A percentile compares a stretch with the other conserved stretches of the same genome.
Conservation (phyloP, 495 filamentous ascomycete species). For the Arthonia radiata region DNA sequence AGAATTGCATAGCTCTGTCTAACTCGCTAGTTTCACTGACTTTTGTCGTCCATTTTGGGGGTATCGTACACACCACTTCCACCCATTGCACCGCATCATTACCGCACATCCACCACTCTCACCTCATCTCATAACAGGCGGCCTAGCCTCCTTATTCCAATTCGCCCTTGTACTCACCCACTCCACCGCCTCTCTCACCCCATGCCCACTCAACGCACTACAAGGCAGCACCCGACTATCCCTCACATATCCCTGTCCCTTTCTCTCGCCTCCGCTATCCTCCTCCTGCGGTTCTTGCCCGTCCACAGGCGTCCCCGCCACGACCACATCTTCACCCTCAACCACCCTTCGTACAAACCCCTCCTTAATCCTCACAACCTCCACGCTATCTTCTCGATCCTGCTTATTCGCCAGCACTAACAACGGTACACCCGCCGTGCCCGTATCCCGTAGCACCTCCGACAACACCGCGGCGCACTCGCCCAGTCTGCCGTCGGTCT, state of each 20-base stretch:
- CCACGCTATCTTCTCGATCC: slow-evolving; percentile 88
- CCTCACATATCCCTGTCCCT: slow-evolving; percentile 49
- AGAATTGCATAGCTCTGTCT: too few relatives aligned
- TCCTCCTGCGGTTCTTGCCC: too few relatives aligned
- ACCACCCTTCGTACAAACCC: slow-evolving; percentile 82
- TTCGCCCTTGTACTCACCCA: slow-evolving; percentile 77
- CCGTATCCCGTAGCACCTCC: slow-evolving; percentile 56
- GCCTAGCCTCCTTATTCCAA: slow-evolving; percentile 86
- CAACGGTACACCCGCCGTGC: slow-evolving; percentile 74
- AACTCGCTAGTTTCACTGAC: too few relatives aligned
- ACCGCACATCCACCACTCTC: too few relatives aligned
- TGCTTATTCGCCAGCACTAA: slow-evolving; percentile 93
- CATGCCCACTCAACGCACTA: slow-evolving; percentile 71
- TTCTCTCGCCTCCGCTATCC: too few relatives aligned
- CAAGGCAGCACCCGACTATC: slow-evolving; percentile 83
- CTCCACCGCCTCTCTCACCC: slow-evolving; percentile 83
- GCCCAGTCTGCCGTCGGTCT: slow-evolving; percentile 41
- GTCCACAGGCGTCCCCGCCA: too few relatives aligned
- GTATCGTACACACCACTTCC: too few relatives aligned
- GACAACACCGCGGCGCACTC: slow-evolving; percentile 68
- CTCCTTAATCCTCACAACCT: slow-evolving; percentile 92
- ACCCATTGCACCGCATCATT: too few relatives aligned
- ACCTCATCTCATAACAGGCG: slow-evolving; percentile 89
- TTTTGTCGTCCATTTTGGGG: too few relatives aligned
- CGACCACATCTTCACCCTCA: slow-evolving; percentile 76